These are phyloP conservation scores for Guadua angustifolia DNA, from an alignment of 176 grass and related monocot genomes.

Conservation along the genomic window DNA sequence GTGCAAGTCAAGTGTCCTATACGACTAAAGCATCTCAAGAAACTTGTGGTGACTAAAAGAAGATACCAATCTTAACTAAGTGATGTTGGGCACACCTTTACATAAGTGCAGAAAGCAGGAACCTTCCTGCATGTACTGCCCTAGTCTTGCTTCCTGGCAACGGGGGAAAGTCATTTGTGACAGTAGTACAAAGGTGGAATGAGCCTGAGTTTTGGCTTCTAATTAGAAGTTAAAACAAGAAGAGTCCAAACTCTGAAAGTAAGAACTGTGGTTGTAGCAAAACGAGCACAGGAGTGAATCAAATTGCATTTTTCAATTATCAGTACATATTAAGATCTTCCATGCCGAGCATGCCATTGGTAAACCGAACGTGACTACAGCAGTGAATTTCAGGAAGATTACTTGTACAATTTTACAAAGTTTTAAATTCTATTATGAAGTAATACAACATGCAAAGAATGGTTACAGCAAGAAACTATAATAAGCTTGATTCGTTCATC, in stretches of 20 bases:
- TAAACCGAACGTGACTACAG: conserved; percentile 28
- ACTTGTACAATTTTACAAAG: conserved; percentile 24
- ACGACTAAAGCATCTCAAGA: conserved; percentile 47
- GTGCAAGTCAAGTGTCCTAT: conserved; percentile 1
- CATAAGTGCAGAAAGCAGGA: conserved; percentile 23
- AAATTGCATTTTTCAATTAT: neutral
- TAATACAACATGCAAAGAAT: conserved; percentile 35
- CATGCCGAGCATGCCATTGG: neutral
- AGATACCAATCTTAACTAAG: conserved; percentile 40
- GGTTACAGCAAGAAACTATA: neutral
- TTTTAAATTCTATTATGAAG: conserved; percentile 21
- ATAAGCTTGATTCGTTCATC: conserved; percentile 26
- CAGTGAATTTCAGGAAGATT: conserved; percentile 27
- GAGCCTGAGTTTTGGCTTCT: neutral
- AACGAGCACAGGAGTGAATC: neutral
- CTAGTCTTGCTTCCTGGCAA: conserved; percentile 28
- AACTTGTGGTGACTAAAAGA: conserved; percentile 41
- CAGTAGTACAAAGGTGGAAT: conserved; percentile 24
- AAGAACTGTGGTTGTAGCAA: neutral
- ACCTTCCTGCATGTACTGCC: conserved; percentile 25
- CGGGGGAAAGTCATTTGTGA: neutral
- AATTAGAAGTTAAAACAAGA: conserved; percentile 4
- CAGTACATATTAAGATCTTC: neutral
- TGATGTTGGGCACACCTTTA: conserved; percentile 35
- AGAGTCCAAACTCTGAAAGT: neutral